Percentiles rank a stretch among this genome's conserved stretches.
Conservation (phyloP, 192 early-diverging fungal species). For the Funneliformis geosporum region DNA sequence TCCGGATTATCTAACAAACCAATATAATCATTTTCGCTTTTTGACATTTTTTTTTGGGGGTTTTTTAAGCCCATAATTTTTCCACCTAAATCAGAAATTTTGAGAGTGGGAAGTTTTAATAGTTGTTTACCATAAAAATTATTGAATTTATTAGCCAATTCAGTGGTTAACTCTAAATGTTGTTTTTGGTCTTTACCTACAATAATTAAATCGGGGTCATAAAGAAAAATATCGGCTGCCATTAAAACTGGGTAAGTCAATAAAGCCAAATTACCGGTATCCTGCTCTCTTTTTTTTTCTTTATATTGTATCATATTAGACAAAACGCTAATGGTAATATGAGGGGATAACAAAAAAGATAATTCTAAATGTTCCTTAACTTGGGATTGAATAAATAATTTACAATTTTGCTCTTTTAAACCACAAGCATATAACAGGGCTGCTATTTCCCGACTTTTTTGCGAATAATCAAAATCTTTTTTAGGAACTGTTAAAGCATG, state of each 20-base stretch:
- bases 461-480: constrained; percentile 58
- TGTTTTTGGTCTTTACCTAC: constrained; percentile 93
- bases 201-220: constrained; percentile 37
- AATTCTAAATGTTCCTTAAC: constrained; percentile 42
- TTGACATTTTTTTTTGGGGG: constrained; percentile 86
- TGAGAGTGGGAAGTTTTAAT: constrained; percentile 4
- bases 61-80: constrained; percentile 78
- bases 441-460: constrained; percentile 70
- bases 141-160: constrained; percentile 76
- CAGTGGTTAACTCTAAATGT: constrained; percentile 82
- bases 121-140: constrained; percentile 38
- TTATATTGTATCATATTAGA: constrained; percentile 20
- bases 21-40: constrained; percentile 81
- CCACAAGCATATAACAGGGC: constrained; percentile 81
- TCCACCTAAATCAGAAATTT: background rate
- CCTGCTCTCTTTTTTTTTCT: constrained; percentile 1
- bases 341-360: constrained; percentile 17
- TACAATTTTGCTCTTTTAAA: constrained; percentile 60
- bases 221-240: constrained; percentile 88
- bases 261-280: constrained; percentile 57
- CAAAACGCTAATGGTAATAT: background rate
- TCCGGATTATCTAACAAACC: constrained; percentile 72
- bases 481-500: constrained; percentile 85
- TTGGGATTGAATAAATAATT: constrained; percentile 84
- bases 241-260: constrained; percentile 89